Percentiles rank a stretch among this genome's conserved stretches.
phyloP scores from a whole-genome alignment of 116 monocot species.

The Zostera marina region DNA sequence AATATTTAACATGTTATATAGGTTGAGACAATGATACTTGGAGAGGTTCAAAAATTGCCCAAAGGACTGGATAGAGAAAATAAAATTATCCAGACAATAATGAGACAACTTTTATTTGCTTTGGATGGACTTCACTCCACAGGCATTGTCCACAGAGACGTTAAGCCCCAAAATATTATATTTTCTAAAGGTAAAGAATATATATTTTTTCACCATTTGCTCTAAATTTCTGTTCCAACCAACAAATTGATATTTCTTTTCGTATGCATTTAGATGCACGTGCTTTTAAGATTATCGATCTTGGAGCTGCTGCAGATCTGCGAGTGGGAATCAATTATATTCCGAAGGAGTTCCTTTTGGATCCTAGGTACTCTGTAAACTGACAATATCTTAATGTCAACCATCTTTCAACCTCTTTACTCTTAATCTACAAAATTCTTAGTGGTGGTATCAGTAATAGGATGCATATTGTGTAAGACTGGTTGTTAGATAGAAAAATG shows the following conservation, averaged over 20 bases:
- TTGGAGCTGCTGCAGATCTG: constrained; percentile 89
- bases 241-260: neutral
- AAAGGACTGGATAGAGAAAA: constrained; percentile 75
- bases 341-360: constrained; percentile 89
- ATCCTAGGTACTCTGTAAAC: constrained; percentile 46
- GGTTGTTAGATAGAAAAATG: too few relatives aligned
- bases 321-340: constrained; percentile 93
- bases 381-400: neutral
- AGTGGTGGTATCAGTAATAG: too few relatives aligned
- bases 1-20: constrained; percentile 7
- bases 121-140: constrained; percentile 92
- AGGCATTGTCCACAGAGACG: constrained; percentile 89
- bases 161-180: constrained; percentile 90
- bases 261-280: constrained; percentile 30
- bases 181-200: constrained; percentile 68
- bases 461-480: too few relatives aligned
- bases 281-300: constrained; percentile 90
- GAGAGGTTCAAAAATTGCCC: constrained; percentile 58
- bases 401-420: neutral
- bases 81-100: constrained; percentile 83
- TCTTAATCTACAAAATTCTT: neutral
- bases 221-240: neutral
- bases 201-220: neutral
- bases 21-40: constrained; percentile 95
- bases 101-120: constrained; percentile 90